These are phyloP conservation scores for Prunus salicina DNA, from an alignment of 306 rosid species.

Conservation along the genomic window DNA sequence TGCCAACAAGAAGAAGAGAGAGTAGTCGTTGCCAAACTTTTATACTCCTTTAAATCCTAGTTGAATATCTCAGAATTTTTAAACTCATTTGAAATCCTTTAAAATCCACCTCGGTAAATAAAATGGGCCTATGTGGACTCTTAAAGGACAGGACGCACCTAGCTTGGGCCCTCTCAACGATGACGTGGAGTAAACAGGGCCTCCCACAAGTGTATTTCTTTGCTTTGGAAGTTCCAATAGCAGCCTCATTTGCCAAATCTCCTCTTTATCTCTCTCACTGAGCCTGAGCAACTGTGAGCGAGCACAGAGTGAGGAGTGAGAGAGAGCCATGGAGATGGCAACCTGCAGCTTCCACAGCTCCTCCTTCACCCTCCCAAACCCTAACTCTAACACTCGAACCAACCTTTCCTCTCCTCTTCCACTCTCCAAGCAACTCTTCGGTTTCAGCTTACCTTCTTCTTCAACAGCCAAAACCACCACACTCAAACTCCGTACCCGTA, in stretches of 20 bases:
- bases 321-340: constrained; percentile 53
- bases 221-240: background rate
- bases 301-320: constrained; percentile 17
- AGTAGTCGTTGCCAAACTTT: too few relatives aligned
- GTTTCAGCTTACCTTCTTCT: constrained; percentile 40
- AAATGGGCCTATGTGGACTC: too few relatives aligned
- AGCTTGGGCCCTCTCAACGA: background rate
- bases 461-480: constrained; percentile 30
- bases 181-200: constrained; percentile 25
- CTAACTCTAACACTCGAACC: constrained; percentile 23
- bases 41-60: too few relatives aligned
- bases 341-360: constrained; percentile 30
- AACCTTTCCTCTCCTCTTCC: constrained; percentile 28
- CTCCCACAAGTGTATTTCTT: background rate
- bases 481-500: constrained; percentile 28
- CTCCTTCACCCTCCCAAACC: constrained; percentile 23
- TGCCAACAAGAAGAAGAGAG: too few relatives aligned
- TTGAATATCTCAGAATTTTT: too few relatives aligned
- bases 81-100: too few relatives aligned
- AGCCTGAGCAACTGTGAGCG: constrained; percentile 19
- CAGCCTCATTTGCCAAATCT: constrained; percentile 56
- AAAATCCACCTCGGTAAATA: too few relatives aligned
- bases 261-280: constrained; percentile 20
- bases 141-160: background rate
- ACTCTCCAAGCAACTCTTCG: constrained; percentile 38